These are phyloP conservation scores for Aureobasidium pullulans DNA, from an alignment of 2,329 filamentous ascomycete genomes.

Conservation along the genomic window DNA sequence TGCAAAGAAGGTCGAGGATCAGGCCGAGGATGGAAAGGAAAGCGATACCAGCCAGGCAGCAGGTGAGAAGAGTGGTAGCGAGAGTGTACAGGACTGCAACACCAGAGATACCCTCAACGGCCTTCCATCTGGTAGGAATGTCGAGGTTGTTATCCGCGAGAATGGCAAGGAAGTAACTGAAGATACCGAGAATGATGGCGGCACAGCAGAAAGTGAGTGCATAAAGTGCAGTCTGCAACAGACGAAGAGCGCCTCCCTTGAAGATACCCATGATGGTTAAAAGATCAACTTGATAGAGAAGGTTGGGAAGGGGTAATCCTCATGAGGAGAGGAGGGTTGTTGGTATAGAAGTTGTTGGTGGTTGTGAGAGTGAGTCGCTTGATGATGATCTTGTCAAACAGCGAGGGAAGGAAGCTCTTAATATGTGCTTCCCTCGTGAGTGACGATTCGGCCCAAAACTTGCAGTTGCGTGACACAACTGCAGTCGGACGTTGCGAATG, in stretches of 20 bases:
- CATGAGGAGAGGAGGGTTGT: background rate
- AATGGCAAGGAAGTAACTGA: slow-evolving; percentile 76
- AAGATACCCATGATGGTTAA: slow-evolving; percentile 26
- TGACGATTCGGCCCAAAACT: background rate
- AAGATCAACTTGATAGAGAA: background rate
- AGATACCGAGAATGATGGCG: slow-evolving; percentile 59
- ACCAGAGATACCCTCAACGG: slow-evolving; percentile 60
- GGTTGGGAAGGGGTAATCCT: background rate
- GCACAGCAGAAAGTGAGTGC: slow-evolving; percentile 65
- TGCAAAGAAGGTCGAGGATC: slow-evolving; percentile 68
- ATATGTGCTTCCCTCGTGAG: background rate
- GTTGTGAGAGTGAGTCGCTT: background rate
- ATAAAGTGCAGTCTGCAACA: slow-evolving; percentile 58
- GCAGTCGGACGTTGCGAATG: background rate
- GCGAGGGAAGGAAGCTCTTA: background rate
- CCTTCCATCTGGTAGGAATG: slow-evolving; percentile 58
- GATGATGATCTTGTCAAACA: background rate
- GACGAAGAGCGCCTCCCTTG: slow-evolving; percentile 57
- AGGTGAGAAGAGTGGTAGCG: slow-evolving; percentile 64
- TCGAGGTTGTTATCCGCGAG: slow-evolving; percentile 56
- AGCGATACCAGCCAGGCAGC: slow-evolving; percentile 67
- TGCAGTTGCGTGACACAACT: background rate
- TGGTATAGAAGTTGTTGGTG: background rate
- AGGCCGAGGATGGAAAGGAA: slow-evolving; percentile 68
- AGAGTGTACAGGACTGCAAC: slow-evolving; percentile 67